Conservation (phyloP, 352 stramenopile species). For the Achlya hypogyna region DNA sequence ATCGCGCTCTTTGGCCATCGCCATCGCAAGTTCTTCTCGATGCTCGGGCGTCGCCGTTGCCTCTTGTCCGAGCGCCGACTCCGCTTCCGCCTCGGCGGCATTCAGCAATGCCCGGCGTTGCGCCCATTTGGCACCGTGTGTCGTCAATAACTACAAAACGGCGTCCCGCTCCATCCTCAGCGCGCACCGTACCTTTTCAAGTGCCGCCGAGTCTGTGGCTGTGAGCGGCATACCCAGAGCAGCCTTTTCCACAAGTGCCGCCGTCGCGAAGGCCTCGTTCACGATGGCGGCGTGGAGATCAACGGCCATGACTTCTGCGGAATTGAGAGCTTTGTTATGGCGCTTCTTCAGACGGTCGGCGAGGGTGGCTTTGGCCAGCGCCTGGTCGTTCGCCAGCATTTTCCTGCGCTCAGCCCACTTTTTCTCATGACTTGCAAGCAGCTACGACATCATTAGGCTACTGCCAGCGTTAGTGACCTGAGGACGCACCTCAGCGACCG, state of each 20-base stretch:
- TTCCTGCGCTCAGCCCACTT: constrained; percentile 8
- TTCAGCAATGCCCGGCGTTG: not conserved
- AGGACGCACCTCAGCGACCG: not conserved
- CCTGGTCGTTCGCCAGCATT: not conserved
- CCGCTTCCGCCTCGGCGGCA: not conserved
- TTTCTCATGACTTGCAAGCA: constrained; percentile 1
- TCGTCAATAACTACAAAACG: not conserved
- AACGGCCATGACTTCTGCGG: not conserved
- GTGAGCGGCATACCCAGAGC: not conserved
- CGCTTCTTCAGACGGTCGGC: constrained; percentile 5
- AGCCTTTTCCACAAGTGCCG: not conserved
- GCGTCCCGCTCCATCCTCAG: not conserved
- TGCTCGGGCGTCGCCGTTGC: not conserved
- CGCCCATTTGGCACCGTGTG: constrained; percentile 13
- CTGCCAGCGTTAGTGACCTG: too few species aligned
- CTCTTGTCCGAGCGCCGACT: not conserved
- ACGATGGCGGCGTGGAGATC: not conserved
- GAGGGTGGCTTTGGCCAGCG: not conserved
- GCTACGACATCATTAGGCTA: not conserved
- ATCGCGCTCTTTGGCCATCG: not conserved
- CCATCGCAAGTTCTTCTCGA: not conserved
- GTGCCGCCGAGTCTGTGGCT: not conserved
- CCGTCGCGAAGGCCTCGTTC: not conserved
- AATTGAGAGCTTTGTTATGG: not conserved
- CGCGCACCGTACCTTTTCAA: not conserved